Evolutionary conservation across 2,329 filamentous ascomycete species (phyloP), one percentile per base, ranked within the genome.

Genomic region (Fusarium annulatum): DNA sequence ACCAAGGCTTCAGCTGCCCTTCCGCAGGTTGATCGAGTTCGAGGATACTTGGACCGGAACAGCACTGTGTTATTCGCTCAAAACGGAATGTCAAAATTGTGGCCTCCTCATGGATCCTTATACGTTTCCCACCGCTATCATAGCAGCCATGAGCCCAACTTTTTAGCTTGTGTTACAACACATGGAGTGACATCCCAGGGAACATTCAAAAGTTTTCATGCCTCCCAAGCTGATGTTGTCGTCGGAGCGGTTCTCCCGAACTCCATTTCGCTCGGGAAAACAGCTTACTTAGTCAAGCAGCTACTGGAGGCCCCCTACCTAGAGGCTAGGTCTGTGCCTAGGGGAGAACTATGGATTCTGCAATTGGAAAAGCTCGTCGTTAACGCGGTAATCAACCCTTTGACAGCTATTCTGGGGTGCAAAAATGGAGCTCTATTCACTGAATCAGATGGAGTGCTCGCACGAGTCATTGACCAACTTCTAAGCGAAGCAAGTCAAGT

Each of bases 281-380:
- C 75, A 16, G 67, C 77, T 11, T 86, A 85, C 72, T 76, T 90
- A n/a, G 78, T 81, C 15, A 76, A 81, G 9, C 79, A 84, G 64
- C 79, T 91, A 28, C 69, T 83, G 7, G 64, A 76, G 5, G 84
- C 87, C 1, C 83, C 86, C 5, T 76, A 82, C 23, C 81, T 91
- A 5, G 79, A 81, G 18, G 85, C 83, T 0, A 81, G 76, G 14
- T 66, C 76, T 28, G 83, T 88, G 9, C 71, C 82, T 4, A 78
- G 81, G 16, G 70, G 82, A 5, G 85, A 88, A 51, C 80, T 91
- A 21, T 88, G 87, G 85, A 72, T 86, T 15, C 77, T 87, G n/a
- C 95, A 97, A 83, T 88, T 98, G 7, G 94, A 97, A 78, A 98
- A 97, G 81, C 86, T 98, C 3, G 92, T 93, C 2, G 86, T 95